A percentile compares a stretch with the other conserved stretches of the same genome.
Conservation (phyloP, 208 protist genomes). For the Leptomonas pyrrhocoris region DNA sequence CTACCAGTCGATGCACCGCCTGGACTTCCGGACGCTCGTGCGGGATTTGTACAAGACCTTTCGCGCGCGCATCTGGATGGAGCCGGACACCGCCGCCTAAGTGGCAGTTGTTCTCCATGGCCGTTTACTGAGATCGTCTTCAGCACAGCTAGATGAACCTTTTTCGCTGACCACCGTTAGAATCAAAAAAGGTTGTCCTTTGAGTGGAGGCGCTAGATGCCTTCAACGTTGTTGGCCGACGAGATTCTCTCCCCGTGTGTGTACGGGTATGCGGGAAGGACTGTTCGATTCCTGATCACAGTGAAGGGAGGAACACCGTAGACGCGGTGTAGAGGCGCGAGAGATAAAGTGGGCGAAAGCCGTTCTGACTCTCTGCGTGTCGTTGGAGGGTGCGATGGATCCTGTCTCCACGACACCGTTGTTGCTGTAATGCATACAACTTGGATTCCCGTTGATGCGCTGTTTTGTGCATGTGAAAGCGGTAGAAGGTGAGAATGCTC, state of each 20-base stretch:
- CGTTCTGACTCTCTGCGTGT: too few relatives aligned
- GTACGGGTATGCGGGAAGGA: too few relatives aligned
- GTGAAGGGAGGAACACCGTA: too few relatives aligned
- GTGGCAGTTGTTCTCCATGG: not conserved
- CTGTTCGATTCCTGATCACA: too few relatives aligned
- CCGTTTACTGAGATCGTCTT: too few relatives aligned
- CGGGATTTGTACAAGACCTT: constrained; percentile 92
- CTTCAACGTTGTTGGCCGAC: not conserved
- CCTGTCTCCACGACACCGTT: not conserved
- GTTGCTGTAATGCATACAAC: not conserved
- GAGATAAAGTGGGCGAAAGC: too few relatives aligned
- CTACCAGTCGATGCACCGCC: constrained; percentile 83
- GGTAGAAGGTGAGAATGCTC: not conserved
- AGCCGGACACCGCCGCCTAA: constrained; percentile 51
- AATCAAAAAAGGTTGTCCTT: not conserved
- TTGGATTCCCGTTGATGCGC: not conserved
- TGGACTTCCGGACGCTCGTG: constrained; percentile 91
- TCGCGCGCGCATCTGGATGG: constrained; percentile 93
- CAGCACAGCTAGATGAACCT: too few relatives aligned
- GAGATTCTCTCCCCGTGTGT: not conserved
- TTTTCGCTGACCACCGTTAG: too few relatives aligned
- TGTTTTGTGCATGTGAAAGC: not conserved
- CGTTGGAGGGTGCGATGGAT: too few relatives aligned
- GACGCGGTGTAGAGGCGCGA: too few relatives aligned
- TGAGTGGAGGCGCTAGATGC: not conserved